phyloP scores from a whole-genome alignment of 148 eudicot species.

The Oxyria digyna region DNA sequence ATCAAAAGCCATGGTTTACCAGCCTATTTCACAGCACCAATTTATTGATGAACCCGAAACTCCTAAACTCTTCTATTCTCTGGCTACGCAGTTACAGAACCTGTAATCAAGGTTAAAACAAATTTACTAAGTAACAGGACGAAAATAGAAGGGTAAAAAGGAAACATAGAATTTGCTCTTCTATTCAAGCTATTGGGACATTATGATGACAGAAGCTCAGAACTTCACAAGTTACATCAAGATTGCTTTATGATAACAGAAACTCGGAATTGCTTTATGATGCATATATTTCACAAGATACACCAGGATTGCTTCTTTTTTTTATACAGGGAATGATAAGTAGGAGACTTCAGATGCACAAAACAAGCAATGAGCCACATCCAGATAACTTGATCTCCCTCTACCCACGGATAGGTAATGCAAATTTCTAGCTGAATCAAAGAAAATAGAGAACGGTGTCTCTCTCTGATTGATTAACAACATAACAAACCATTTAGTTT shows the following conservation, averaged over 20 bases:
- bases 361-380: neutral
- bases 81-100: neutral
- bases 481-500: neutral
- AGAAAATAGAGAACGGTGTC: neutral
- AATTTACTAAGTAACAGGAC: neutral
- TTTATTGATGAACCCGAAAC: neutral
- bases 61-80: neutral
- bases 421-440: neutral
- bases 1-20: conserved; percentile 45
- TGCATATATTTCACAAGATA: neutral
- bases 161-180: neutral
- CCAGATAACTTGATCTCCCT: neutral
- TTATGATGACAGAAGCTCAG: too few species aligned
- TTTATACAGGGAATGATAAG: neutral
- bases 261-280: neutral
- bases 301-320: neutral
- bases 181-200: neutral
- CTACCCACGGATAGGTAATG: neutral
- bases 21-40: neutral
- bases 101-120: neutral
- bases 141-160: too few species aligned
- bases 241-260: too few species aligned
- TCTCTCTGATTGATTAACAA: neutral
- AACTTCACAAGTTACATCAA: too few species aligned
- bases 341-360: neutral